A percentile compares a stretch with the other conserved stretches of the same genome.
These are phyloP conservation scores for Globomyces sp. DNA, from an alignment of 371 early-diverging fungal genomes.

Conservation along the genomic window DNA sequence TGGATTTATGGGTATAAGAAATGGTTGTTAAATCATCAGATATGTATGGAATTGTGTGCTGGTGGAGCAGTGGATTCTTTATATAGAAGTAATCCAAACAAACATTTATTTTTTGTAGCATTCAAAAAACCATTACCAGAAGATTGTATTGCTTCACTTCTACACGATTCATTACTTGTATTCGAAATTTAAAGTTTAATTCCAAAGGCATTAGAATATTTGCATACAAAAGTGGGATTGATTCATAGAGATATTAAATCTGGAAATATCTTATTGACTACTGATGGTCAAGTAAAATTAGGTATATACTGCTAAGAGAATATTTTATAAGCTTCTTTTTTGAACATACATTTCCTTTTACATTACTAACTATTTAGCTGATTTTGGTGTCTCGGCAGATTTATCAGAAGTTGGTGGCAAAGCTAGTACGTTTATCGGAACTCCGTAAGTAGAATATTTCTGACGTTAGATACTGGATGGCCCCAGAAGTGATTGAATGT, in stretches of 20 bases:
- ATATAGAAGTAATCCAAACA: constrained; percentile 40
- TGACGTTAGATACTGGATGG: constrained; percentile 53
- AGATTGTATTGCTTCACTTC: constrained; percentile 56
- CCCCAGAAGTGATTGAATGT: constrained; percentile 57
- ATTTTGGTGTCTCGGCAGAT: constrained; percentile 66
- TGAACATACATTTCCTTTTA: background rate
- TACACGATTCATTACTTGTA: constrained; percentile 58
- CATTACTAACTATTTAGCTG: constrained; percentile 31
- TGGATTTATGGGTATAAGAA: constrained; percentile 52
- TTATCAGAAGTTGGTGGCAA: constrained; percentile 47
- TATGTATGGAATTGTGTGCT: constrained; percentile 63
- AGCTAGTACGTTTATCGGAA: constrained; percentile 61
- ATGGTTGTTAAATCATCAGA: constrained; percentile 28
- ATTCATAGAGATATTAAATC: constrained; percentile 87
- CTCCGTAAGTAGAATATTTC: constrained; percentile 39
- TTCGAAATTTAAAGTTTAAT: background rate
- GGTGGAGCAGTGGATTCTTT: constrained; percentile 58
- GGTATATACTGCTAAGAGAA: constrained; percentile 27
- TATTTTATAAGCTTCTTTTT: background rate
- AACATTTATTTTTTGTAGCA: constrained; percentile 37
- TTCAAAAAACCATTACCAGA: constrained; percentile 60
- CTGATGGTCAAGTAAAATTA: constrained; percentile 64
- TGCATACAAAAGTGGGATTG: constrained; percentile 63
- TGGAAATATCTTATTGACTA: constrained; percentile 72
- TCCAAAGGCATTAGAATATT: constrained; percentile 59